These are phyloP conservation scores for Vachellia collinsii DNA, from an alignment of 306 rosid species.

Conservation along the genomic window DNA sequence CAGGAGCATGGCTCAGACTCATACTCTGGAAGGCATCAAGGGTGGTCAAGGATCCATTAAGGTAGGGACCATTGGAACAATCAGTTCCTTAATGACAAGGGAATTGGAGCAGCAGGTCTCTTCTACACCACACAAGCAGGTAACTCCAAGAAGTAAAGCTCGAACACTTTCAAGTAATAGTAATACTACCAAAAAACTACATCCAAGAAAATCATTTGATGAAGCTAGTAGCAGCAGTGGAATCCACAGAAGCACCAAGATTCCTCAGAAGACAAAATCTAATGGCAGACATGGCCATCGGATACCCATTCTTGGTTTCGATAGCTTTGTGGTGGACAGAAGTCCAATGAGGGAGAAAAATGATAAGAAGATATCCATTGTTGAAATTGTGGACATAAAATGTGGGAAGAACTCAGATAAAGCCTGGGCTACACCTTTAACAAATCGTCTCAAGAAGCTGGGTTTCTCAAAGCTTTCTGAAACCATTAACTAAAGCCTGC, in stretches of 20 bases:
- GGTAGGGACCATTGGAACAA: slow-evolving; percentile 84
- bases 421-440: slow-evolving; percentile 74
- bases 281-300: slow-evolving; percentile 58
- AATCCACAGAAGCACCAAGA: slow-evolving; percentile 43
- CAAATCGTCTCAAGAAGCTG: slow-evolving; percentile 74
- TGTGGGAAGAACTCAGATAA: slow-evolving; percentile 63
- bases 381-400: slow-evolving; percentile 78
- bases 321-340: slow-evolving; percentile 44
- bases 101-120: slow-evolving; percentile 79
- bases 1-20: slow-evolving; percentile 74
- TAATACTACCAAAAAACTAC: slow-evolving; percentile 52
- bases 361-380: slow-evolving; percentile 61
- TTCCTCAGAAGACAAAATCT: slow-evolving; percentile 55
- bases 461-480: slow-evolving; percentile 84
- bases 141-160: slow-evolving; percentile 57
- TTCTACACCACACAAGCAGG: slow-evolving; percentile 51
- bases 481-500: slow-evolving; percentile 66
- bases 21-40: slow-evolving; percentile 64
- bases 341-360: slow-evolving; percentile 57
- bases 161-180: slow-evolving; percentile 48
- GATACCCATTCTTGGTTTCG: slow-evolving; percentile 69
- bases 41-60: slow-evolving; percentile 85
- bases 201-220: slow-evolving; percentile 62
- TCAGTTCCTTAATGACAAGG: slow-evolving; percentile 81
- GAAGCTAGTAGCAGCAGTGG: slow-evolving; percentile 63